phyloP scores from a whole-genome alignment of 495 filamentous ascomycete species.

The Penicillium bialowiezense region DNA sequence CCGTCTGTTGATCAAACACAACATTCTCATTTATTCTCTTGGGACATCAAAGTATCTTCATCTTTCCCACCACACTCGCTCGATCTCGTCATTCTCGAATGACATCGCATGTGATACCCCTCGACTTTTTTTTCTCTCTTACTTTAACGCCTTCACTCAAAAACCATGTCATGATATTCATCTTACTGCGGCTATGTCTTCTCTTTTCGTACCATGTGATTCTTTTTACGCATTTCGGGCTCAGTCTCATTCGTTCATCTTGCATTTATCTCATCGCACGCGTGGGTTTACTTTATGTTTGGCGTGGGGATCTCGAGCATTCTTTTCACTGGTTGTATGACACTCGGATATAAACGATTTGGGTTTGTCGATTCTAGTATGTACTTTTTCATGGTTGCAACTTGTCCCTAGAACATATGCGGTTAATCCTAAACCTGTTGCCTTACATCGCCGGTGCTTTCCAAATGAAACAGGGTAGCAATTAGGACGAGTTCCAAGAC shows the following conservation, averaged over 20 bases:
- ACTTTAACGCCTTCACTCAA: conserved; percentile 1
- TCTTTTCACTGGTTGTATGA: conserved; percentile 1
- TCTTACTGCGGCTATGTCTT: not conserved
- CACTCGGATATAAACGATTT: conserved; percentile 3
- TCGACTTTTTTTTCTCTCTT: conserved; percentile 2
- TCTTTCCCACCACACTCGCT: conserved; percentile 15
- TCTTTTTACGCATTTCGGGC: not conserved
- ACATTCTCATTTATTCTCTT: not conserved
- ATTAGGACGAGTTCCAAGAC: too few species aligned
- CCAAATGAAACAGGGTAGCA: too few species aligned
- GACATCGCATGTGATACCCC: conserved; percentile 36
- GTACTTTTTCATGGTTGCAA: not conserved
- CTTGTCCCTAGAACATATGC: not conserved
- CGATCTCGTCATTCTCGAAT: conserved; percentile 21
- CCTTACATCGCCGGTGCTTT: not conserved
- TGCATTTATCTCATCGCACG: not conserved
- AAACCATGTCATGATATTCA: not conserved
- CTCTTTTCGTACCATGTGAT: not conserved
- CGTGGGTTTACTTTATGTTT: not conserved
- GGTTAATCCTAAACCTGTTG: not conserved
- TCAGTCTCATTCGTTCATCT: not conserved
- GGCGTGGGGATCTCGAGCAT: not conserved
- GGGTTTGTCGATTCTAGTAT: not conserved
- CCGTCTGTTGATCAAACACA: not conserved
- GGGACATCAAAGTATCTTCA: not conserved